Percentiles rank a stretch among this genome's conserved stretches.
Evolutionary conservation across 192 early-diverging fungal genomes (phyloP).

Genomic region (Mortierella antarctica): DNA sequence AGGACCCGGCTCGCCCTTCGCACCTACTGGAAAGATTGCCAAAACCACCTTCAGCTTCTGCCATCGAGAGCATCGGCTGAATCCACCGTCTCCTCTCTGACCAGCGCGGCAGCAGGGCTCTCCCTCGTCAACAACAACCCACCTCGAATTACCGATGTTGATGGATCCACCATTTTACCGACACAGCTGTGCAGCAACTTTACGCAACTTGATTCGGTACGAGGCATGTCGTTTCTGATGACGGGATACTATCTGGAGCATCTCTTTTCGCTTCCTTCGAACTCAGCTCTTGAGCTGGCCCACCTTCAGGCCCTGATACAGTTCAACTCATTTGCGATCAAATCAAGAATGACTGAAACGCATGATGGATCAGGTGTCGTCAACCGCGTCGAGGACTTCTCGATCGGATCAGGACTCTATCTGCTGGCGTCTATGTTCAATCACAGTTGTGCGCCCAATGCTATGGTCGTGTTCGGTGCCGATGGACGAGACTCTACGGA

Average conservation of each 20-base stretch:
- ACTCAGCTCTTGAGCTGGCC: slow-evolving; percentile 24
- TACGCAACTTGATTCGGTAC: background rate
- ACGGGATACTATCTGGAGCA: slow-evolving; percentile 34
- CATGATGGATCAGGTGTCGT: background rate
- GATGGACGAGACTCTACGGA: background rate
- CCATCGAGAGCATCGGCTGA: background rate
- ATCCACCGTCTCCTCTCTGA: background rate
- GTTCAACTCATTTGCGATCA: slow-evolving; percentile 49
- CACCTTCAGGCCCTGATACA: slow-evolving; percentile 22
- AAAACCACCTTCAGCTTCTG: background rate
- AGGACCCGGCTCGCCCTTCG: slow-evolving; percentile 24
- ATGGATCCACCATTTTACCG: slow-evolving; percentile 21
- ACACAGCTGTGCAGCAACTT: slow-evolving; percentile 32
- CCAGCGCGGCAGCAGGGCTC: slow-evolving; percentile 2
- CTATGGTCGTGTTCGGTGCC: slow-evolving; percentile 38
- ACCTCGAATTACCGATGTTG: slow-evolving; percentile 1
- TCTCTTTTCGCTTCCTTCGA: slow-evolving; percentile 13
- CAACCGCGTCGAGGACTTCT: slow-evolving; percentile 8
- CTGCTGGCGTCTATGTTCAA: slow-evolving; percentile 46
- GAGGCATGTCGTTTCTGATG: slow-evolving; percentile 16
- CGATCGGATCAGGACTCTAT: slow-evolving; percentile 36
- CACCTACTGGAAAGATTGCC: slow-evolving; percentile 30
- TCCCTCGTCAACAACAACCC: slow-evolving; percentile 5
- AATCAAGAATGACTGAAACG: slow-evolving; percentile 1
- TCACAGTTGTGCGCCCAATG: slow-evolving; percentile 48